phyloP scores from a whole-genome alignment of 805 yeast genomes.

The Sugiyamaella boreocaroliniensis region DNA sequence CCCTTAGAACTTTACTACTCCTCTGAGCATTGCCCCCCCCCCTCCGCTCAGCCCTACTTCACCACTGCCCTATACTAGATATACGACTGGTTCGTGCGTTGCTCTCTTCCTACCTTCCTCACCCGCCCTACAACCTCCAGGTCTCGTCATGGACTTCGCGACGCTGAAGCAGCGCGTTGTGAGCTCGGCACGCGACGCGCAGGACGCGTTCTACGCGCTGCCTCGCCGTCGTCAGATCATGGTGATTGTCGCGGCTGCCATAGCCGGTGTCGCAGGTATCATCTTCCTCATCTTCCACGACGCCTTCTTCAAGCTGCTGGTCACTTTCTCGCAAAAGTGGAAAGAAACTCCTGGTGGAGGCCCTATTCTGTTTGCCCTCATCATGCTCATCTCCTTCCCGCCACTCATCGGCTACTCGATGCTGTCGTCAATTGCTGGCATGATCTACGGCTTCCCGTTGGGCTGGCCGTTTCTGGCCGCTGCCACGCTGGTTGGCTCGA shows the following conservation, averaged over 20 bases:
- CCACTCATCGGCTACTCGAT: conserved; percentile 81
- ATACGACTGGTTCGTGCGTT: too few relatives aligned
- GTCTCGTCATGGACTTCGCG: neutral
- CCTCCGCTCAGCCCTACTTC: too few relatives aligned
- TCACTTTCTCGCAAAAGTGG: conserved; percentile 27
- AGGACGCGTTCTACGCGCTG: conserved; percentile 8
- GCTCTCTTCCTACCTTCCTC: too few relatives aligned
- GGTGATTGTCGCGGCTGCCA: conserved; percentile 9
- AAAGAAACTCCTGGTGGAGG: conserved; percentile 30
- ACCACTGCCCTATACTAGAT: too few relatives aligned
- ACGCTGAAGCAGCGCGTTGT: neutral
- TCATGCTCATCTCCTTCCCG: conserved; percentile 76
- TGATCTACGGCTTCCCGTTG: conserved; percentile 69
- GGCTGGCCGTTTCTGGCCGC: conserved; percentile 76
- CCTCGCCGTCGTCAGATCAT: conserved; percentile 8
- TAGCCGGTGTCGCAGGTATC: conserved; percentile 12
- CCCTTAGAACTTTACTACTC: too few relatives aligned
- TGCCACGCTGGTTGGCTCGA: conserved; percentile 68
- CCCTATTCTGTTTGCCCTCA: conserved; percentile 40
- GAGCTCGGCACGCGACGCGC: neutral
- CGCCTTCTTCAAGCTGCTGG: conserved; percentile 27
- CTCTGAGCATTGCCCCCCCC: too few relatives aligned
- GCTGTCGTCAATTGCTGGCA: conserved; percentile 61
- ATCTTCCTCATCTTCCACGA: conserved; percentile 31
- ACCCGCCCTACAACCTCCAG: too few relatives aligned